Base-by-base conservation (phyloP, 768 basidiomycete species). In the Clitopilus hobsonii region DNA sequence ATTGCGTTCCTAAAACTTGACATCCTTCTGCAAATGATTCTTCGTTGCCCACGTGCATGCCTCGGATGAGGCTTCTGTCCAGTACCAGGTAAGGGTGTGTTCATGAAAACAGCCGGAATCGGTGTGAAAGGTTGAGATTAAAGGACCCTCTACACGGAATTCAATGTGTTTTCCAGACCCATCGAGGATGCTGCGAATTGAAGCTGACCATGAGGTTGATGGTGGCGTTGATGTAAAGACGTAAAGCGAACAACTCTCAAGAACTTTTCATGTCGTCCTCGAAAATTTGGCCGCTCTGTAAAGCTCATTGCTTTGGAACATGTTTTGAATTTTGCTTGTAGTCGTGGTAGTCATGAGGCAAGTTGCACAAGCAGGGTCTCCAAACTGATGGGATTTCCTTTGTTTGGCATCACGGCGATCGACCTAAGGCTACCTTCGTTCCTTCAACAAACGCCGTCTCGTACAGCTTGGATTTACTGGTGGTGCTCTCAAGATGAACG, bases 1-100 rank as follows among this genome's bases (percentile, higher is more conserved):
- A 50, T 53, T 48, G 27, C 49, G 58, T 56, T 49, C 54, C 48
- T 58, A 48, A 54, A 38, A 48, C 24, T 10, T 54, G 11, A 48
- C 13, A 23, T 16, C 26, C 38, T 54, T 54, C 30, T 13, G 11
- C 11, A 29, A 32, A 27, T 32, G 24, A 27, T 28, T 51, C 49
- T 27, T 28, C 25, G 49, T 24, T 24, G 30, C 30, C 27, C 13
- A 28, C 16, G 24, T 25, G 13, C 10, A 5, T 5, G 26, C 26
- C 10, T 23, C 48, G 16, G 23, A 27, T n/a, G n/a, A 49, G 48
- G 16, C 48, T 6, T 27, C 22, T 27, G n/a, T 14, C n/a, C n/a
- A 20, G 22, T 23, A 16, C 18, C 6, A 49, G 16, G 48, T 16
- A 32, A 51, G 10, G 5, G 49, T 28, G 26, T n/a, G n/a, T n/a